A percentile compares a stretch with the other conserved stretches of the same genome.
Conservation (phyloP, 176 grass and related monocot genomes). For the Dendrocalamus sinicus region DNA sequence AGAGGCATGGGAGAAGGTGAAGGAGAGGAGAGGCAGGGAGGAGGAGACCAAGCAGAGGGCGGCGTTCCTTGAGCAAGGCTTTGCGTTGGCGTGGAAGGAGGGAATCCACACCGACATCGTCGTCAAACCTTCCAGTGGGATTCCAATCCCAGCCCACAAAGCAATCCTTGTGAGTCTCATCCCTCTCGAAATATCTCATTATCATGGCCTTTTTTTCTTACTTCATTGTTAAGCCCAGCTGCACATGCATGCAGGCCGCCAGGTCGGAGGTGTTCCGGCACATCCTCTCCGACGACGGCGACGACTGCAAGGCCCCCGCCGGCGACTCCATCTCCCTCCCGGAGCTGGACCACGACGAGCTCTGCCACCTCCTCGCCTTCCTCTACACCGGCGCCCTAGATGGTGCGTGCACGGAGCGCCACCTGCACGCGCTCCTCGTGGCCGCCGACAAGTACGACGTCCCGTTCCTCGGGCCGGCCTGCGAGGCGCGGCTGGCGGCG, state of each 20-base stretch:
- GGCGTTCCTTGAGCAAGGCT: constrained; percentile 56
- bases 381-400: constrained; percentile 60
- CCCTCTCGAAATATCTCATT: neutral
- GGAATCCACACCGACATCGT: constrained; percentile 77
- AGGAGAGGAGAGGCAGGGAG: constrained; percentile 60
- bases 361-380: constrained; percentile 60
- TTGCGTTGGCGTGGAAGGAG: constrained; percentile 60
- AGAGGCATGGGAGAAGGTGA: constrained; percentile 61
- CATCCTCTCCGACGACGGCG: constrained; percentile 48
- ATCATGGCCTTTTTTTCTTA: too few relatives aligned
- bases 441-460: constrained; percentile 89
- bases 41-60: constrained; percentile 45
- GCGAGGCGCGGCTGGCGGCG: constrained; percentile 55
- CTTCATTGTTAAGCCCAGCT: neutral
- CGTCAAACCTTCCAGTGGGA: constrained; percentile 59
- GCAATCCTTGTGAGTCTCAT: constrained; percentile 63
- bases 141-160: constrained; percentile 71
- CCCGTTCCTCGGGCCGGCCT: constrained; percentile 53
- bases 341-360: constrained; percentile 73
- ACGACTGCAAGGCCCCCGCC: constrained; percentile 66
- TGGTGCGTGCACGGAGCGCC: constrained; percentile 2
- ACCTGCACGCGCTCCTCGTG: constrained; percentile 54
- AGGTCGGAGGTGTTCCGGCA: constrained; percentile 75
- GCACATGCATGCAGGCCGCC: constrained; percentile 45
- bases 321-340: constrained; percentile 58